Evolutionary conservation across 352 stramenopile species (phyloP).

Genomic region (Halophytophthora polymorphica): DNA sequence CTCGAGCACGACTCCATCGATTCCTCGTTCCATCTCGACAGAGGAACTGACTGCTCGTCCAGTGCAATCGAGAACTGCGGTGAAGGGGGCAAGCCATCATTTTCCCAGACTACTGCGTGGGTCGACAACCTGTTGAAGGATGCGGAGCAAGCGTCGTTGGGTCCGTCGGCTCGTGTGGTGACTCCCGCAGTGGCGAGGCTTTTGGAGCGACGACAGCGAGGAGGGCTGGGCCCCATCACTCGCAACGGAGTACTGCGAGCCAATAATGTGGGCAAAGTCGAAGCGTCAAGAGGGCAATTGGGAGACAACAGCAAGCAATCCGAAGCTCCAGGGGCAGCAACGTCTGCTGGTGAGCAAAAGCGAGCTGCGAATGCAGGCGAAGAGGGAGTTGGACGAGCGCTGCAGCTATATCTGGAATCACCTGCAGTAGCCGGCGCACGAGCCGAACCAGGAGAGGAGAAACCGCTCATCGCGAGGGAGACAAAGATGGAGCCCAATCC

Average conservation of each 20-base stretch:
- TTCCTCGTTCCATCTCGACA: background rate
- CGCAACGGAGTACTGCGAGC: background rate
- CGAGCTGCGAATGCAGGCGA: no score
- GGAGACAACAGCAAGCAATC: background rate
- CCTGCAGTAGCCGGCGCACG: no score
- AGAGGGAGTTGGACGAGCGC: no score
- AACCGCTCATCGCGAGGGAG: no score
- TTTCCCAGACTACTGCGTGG: slow-evolving; percentile 1
- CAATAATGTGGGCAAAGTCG: background rate
- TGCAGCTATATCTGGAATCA: no score
- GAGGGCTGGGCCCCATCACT: slow-evolving; percentile 7
- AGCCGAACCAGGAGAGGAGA: no score
- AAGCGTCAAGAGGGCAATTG: background rate
- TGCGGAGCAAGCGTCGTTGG: slow-evolving; percentile 21
- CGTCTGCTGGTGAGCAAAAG: no score
- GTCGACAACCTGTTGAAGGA: slow-evolving; percentile 9
- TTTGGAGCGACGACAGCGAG: slow-evolving; percentile 22
- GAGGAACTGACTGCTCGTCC: background rate
- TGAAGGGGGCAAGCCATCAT: background rate
- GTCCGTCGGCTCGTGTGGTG: slow-evolving; percentile 12
- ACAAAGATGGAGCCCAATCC: no score
- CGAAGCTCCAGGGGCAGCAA: background rate
- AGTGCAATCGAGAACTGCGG: background rate
- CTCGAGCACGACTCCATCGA: background rate
- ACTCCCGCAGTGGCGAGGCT: slow-evolving; percentile 19